These are phyloP conservation scores for Phenoliferia sp. DNA, from an alignment of 1,284 basidiomycete genomes.

Conservation along the genomic window DNA sequence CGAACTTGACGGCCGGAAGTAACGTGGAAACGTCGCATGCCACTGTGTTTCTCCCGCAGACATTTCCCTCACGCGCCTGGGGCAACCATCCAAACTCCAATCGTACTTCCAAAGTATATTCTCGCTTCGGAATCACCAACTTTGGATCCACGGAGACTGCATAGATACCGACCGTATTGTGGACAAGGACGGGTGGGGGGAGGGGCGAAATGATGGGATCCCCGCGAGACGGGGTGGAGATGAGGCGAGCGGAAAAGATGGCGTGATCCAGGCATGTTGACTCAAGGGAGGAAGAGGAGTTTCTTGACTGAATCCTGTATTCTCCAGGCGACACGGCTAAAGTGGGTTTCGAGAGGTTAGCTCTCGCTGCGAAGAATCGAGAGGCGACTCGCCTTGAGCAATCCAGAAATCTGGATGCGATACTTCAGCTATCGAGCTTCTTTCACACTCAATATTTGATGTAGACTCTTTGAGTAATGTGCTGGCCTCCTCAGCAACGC, in stretches of 20 bases:
- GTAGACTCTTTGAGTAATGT: neutral
- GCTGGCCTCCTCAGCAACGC: neutral
- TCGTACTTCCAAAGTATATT: slow-evolving; percentile 16
- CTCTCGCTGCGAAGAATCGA: neutral
- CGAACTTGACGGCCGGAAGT: neutral
- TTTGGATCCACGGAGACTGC: neutral
- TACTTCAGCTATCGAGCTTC: neutral
- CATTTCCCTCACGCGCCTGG: slow-evolving; percentile 1
- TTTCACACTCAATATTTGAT: neutral
- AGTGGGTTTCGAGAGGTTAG: neutral
- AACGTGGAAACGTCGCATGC: slow-evolving; percentile 2
- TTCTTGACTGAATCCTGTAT: neutral
- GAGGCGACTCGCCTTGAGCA: neutral
- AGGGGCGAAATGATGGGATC: neutral
- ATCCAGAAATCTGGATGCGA: neutral
- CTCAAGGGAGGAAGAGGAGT: neutral
- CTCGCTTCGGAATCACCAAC: neutral
- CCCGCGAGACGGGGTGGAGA: neutral
- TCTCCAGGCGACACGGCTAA: neutral
- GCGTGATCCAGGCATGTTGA: neutral
- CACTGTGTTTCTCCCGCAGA: neutral
- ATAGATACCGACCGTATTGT: neutral
- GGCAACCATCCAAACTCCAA: slow-evolving; percentile 20
- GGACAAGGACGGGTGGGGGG: neutral
- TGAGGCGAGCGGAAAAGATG: neutral